Evolutionary conservation across 2,329 filamentous ascomycete species (phyloP), one percentile per base, ranked within the genome.

Genomic region (Sarocladiaceae sp.): DNA sequence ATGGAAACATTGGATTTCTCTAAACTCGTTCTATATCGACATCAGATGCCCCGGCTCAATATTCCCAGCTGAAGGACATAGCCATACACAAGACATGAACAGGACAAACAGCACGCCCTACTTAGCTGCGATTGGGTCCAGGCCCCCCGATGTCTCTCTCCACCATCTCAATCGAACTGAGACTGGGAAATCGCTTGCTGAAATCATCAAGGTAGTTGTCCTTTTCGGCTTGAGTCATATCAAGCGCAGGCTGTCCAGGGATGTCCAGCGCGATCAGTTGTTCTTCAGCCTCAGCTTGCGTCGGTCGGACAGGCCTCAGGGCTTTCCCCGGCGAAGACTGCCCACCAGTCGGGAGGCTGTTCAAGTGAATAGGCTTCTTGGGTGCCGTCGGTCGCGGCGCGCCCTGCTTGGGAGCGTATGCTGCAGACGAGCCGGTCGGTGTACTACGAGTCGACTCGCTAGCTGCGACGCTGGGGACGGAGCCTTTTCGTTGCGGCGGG

Each of bases 181-280:
- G 67, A 59, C 85, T 94, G 1, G 91, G 91, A 63, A 89, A 96
- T 47, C 88, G 74, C 64, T 89, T 89, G 48, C 82, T 83, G 60
- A 97, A 96, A 58, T 87, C 64, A 47, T 67, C 63, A 34, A 83
- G 62, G 55, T 83, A 83, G 53, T 89, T 85, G 35, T 81, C 79
- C 58, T 72, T 78, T 54, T 82, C 74, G 51, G 71, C 67, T 3
- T 66, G 59, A 45, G 69, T 72, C 76, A 80, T 80, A 33, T 76
- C 72, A 47, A 78, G 57, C 42, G 66, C 59, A 3, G 73, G 69
- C 49, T 72, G 69, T 1, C 66, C 72, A 1, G 69, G 67, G 24
- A 76, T 56, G 50, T 73, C 68, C 29, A 67, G 57, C 21, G 67
- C 68, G 33, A 73, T 59, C 29, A 74, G 59, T 46, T 63, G 61